These are phyloP conservation scores for Xylariales sp. DNA, from an alignment of 2,329 filamentous ascomycete species.

Conservation along the genomic window DNA sequence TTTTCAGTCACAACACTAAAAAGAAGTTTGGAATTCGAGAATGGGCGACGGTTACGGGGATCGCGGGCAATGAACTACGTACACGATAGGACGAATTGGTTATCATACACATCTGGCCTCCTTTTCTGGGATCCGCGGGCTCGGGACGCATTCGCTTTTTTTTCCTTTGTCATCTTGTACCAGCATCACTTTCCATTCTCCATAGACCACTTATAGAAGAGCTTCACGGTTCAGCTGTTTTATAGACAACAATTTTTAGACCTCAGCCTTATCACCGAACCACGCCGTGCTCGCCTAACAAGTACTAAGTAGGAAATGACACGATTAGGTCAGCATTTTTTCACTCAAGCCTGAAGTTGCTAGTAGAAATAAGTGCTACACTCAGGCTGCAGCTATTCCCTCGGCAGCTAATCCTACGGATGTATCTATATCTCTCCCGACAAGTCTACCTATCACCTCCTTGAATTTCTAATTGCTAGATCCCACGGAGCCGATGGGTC, in stretches of 20 bases:
- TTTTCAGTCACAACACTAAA: constrained; percentile 22
- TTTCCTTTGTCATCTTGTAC: constrained; percentile 32
- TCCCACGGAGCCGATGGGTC: constrained; percentile 1
- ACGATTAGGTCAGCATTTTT: neutral
- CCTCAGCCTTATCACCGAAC: neutral
- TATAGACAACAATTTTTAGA: neutral
- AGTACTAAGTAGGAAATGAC: neutral
- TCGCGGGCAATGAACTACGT: constrained; percentile 15
- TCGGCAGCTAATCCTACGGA: neutral
- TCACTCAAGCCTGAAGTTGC: neutral
- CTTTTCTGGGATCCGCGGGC: neutral
- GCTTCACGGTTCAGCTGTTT: constrained; percentile 20
- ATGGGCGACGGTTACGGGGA: neutral
- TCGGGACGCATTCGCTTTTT: constrained; percentile 25
- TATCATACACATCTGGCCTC: constrained; percentile 15
- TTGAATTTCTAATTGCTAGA: neutral
- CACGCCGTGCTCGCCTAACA: neutral
- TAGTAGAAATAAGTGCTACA: neutral
- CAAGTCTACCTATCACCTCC: neutral
- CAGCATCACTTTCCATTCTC: constrained; percentile 28
- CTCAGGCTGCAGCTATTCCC: neutral
- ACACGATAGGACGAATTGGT: constrained; percentile 20
- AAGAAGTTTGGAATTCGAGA: constrained; percentile 11
- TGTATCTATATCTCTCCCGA: neutral
- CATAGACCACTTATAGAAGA: constrained; percentile 35